Evolutionary conservation across 2,329 filamentous ascomycete genomes (phyloP).

Genomic region (Juglanconis juglandina): DNA sequence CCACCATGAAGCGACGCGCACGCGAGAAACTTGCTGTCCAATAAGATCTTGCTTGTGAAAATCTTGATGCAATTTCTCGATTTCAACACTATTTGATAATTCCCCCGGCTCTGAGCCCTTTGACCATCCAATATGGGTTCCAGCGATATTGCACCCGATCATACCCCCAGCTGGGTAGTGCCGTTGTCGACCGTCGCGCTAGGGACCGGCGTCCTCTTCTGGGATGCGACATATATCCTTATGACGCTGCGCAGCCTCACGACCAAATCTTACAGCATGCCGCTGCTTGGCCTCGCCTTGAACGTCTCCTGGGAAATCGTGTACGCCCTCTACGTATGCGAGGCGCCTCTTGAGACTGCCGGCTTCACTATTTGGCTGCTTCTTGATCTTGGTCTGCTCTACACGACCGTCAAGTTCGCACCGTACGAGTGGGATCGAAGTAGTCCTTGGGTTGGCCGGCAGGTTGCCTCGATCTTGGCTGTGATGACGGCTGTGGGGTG

Average conservation of each 20-base stretch:
- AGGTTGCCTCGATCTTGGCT: conserved; percentile 36
- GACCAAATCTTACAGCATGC: conserved; percentile 48
- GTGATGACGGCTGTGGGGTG: conserved; percentile 34
- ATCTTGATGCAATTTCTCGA: too few species aligned
- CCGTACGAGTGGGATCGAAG: conserved; percentile 37
- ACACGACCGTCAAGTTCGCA: conserved; percentile 42
- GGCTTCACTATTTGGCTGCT: conserved; percentile 48
- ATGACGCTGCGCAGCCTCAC: conserved; percentile 42
- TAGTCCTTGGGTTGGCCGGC: conserved; percentile 38
- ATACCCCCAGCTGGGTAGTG: conserved; percentile 34
- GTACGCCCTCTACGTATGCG: conserved; percentile 44
- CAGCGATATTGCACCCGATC: conserved; percentile 34
- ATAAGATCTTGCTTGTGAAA: too few species aligned
- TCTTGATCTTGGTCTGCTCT: conserved; percentile 46
- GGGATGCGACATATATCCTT: conserved; percentile 44
- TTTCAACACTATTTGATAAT: too few species aligned
- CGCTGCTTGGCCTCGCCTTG: conserved; percentile 43
- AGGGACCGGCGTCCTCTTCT: conserved; percentile 35
- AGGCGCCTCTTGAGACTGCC: conserved; percentile 38
- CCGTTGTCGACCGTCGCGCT: conserved; percentile 33
- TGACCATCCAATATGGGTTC: conserved; percentile 32
- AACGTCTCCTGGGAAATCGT: conserved; percentile 53
- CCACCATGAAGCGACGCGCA: too few species aligned
- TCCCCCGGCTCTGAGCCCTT: too few species aligned
- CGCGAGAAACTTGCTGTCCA: too few species aligned